Evolutionary conservation across 2,329 filamentous ascomycete genomes (phyloP).

Genomic region (Acrodontium crateriforme): DNA sequence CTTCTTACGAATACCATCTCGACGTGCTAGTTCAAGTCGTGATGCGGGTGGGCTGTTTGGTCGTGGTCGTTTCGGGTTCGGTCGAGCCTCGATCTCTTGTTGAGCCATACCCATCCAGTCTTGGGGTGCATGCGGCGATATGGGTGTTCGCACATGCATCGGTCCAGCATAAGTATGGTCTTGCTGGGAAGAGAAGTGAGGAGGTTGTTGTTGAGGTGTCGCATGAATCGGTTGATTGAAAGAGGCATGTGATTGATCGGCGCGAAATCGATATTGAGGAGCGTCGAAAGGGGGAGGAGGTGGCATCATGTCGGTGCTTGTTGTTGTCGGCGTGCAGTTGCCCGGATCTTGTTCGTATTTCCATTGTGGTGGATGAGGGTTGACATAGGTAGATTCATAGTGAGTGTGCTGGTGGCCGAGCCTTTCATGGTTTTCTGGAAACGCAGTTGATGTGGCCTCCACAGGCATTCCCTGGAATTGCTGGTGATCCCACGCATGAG

Average conservation of each 20-base stretch:
- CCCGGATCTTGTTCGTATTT: conserved; percentile 49
- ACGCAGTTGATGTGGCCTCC: conserved; percentile 10
- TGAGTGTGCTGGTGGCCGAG: conserved; percentile 28
- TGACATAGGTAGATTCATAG: conserved; percentile 52
- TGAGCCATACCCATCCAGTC: conserved; percentile 41
- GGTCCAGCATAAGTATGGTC: conserved; percentile 30
- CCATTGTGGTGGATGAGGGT: conserved; percentile 38
- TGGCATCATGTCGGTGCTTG: conserved; percentile 51
- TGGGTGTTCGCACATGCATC: conserved; percentile 41
- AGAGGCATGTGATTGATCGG: conserved; percentile 22
- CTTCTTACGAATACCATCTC: conserved; percentile 95
- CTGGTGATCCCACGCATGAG: conserved; percentile 19
- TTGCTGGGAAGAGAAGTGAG: conserved; percentile 24
- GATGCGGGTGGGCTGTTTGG: conserved; percentile 49
- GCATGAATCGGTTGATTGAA: conserved; percentile 27
- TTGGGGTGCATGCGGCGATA: conserved; percentile 49
- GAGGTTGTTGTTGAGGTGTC: conserved; percentile 26
- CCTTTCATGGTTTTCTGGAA: conserved; percentile 12
- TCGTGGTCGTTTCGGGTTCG: conserved; percentile 42
- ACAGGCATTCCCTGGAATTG: conserved; percentile 9
- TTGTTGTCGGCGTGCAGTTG: conserved; percentile 55
- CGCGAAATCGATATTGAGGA: conserved; percentile 10
- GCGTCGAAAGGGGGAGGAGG: conserved; percentile 29
- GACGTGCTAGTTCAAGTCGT: conserved; percentile 36
- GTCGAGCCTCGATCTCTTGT: conserved; percentile 35